A percentile compares a stretch with the other conserved stretches of the same genome.
Evolutionary conservation across 805 yeast species (phyloP).

Genomic region (Suhomyces sp.): DNA sequence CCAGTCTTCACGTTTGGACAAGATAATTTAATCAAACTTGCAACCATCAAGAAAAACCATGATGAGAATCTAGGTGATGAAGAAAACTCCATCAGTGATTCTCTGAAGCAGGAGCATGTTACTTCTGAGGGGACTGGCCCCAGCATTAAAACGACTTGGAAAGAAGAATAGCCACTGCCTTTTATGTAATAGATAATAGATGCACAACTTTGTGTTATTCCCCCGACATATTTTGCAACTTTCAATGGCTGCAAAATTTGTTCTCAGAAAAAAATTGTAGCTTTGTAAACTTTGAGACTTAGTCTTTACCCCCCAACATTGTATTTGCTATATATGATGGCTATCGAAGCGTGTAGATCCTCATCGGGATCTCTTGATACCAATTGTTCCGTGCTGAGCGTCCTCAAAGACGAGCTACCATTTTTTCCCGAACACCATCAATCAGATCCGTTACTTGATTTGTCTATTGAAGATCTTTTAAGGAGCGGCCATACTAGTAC

Average conservation of each 20-base stretch:
- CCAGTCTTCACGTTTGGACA: slow-evolving; percentile 36
- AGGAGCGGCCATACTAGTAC: slow-evolving; percentile 14
- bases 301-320: neutral
- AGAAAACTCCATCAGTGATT: neutral
- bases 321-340: neutral
- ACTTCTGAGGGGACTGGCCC: neutral
- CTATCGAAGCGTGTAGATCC: neutral
- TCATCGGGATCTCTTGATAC: neutral
- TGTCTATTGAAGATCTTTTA: slow-evolving; percentile 17
- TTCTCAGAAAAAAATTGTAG: neutral
- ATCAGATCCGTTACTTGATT: slow-evolving; percentile 16
- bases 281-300: neutral
- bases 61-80: slow-evolving; percentile 15
- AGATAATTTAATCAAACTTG: slow-evolving; percentile 22
- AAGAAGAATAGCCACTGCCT: neutral
- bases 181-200: neutral
- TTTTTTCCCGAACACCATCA: neutral
- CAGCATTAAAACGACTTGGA: neutral
- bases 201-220: neutral
- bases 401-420: neutral
- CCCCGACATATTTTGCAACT: neutral
- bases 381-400: neutral
- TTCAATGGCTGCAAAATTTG: neutral
- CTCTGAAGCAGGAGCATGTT: neutral
- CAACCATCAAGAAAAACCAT: slow-evolving; percentile 23